Conservation (phyloP, 1,284 basidiomycete genomes). For the Testicularia cyperi region DNA sequence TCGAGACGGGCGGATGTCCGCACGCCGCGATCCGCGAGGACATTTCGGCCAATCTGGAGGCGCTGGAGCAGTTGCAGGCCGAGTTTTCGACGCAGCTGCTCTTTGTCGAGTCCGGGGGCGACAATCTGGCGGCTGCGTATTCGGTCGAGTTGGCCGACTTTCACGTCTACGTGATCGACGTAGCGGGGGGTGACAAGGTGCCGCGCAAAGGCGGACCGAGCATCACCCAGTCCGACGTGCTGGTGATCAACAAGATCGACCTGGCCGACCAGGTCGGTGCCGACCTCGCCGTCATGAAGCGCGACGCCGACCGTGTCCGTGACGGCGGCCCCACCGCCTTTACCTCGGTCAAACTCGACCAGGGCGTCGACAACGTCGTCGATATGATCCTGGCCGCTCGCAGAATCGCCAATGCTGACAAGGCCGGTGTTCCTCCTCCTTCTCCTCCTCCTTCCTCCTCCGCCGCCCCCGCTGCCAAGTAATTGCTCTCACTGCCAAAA, state of each 20-base stretch:
- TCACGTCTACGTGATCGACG: constrained; percentile 68
- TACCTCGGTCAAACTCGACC: constrained; percentile 76
- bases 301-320: constrained; percentile 88
- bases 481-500: too few species aligned
- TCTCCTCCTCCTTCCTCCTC: neutral
- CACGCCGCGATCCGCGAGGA: constrained; percentile 71
- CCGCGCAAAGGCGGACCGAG: constrained; percentile 96
- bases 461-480: too few species aligned
- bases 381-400: constrained; percentile 83
- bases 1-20: constrained; percentile 73
- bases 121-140: constrained; percentile 93
- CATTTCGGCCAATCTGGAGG: constrained; percentile 93
- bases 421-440: constrained; percentile 19
- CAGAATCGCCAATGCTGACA: constrained; percentile 66
- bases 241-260: constrained; percentile 76
- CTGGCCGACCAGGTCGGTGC: constrained; percentile 90
- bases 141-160: constrained; percentile 94
- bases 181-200: constrained; percentile 91
- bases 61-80: constrained; percentile 91
- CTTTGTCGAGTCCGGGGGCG: constrained; percentile 95
- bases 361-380: constrained; percentile 79
- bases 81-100: constrained; percentile 64
- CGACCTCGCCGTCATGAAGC: constrained; percentile 89
- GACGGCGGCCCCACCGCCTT: constrained; percentile 93
- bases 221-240: constrained; percentile 76